A percentile compares a stretch with the other conserved stretches of the same genome.
Evolutionary conservation across 192 early-diverging fungal genomes (phyloP).

Genomic region (Dispira simplex): DNA sequence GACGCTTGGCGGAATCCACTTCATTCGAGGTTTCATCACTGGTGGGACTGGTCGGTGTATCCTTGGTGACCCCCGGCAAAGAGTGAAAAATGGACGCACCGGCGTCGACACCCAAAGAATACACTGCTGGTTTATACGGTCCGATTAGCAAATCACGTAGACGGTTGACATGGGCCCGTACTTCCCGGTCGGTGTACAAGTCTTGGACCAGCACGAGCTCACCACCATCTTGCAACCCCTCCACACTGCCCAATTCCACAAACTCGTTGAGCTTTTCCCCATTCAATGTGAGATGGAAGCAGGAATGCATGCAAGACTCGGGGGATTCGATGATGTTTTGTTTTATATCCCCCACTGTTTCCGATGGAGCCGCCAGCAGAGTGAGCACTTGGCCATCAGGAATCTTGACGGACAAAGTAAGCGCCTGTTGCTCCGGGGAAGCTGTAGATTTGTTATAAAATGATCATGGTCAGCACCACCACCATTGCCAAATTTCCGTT

Average conservation of each 20-base stretch:
- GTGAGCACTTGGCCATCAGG: neutral
- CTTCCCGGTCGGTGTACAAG: slow-evolving; percentile 85
- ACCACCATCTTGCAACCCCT: slow-evolving; percentile 47
- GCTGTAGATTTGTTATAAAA: too few species aligned
- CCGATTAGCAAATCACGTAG: slow-evolving; percentile 73
- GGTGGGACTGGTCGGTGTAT: neutral
- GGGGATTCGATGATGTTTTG: slow-evolving; percentile 76
- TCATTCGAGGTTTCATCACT: neutral
- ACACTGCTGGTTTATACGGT: slow-evolving; percentile 41
- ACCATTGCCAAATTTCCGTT: too few species aligned
- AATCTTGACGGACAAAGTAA: neutral
- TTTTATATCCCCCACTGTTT: slow-evolving; percentile 75
- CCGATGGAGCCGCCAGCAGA: slow-evolving; percentile 43
- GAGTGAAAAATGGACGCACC: slow-evolving; percentile 49
- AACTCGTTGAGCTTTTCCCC: slow-evolving; percentile 62
- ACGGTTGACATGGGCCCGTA: slow-evolving; percentile 75
- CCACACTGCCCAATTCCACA: slow-evolving; percentile 52
- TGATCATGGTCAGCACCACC: too few species aligned
- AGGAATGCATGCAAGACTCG: slow-evolving; percentile 74
- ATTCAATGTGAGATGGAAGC: slow-evolving; percentile 70
- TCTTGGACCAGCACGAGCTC: slow-evolving; percentile 60
- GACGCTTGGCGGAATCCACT: slow-evolving; percentile 10
- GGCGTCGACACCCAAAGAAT: slow-evolving; percentile 47
- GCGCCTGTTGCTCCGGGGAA: neutral
- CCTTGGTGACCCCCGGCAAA: slow-evolving; percentile 19